Evolutionary conservation across 306 rosid species (phyloP).

Genomic region (Adenanthera pavonina): DNA sequence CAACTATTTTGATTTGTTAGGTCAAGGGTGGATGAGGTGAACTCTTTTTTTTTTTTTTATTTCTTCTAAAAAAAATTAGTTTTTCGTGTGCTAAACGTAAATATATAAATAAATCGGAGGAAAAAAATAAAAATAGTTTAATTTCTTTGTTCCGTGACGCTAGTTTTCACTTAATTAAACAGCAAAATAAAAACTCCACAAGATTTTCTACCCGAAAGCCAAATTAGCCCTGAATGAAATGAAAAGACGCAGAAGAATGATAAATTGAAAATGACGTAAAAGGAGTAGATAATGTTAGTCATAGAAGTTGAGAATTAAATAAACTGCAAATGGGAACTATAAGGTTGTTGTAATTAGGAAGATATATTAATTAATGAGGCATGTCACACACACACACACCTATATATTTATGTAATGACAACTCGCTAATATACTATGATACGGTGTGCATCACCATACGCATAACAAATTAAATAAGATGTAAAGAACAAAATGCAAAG

Average conservation of each 20-base stretch:
- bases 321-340: constrained; percentile 1
- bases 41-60: neutral
- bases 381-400: constrained; percentile 9
- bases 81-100: too few species aligned
- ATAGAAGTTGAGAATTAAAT: neutral
- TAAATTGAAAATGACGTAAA: constrained; percentile 34
- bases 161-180: too few species aligned
- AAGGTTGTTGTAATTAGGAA: neutral
- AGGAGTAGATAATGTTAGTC: constrained; percentile 34
- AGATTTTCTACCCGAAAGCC: neutral
- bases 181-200: neutral
- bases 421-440: constrained; percentile 27
- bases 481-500: neutral
- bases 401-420: constrained; percentile 28
- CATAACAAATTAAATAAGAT: constrained; percentile 21
- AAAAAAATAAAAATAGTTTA: too few species aligned
- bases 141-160: too few species aligned
- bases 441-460: constrained; percentile 25
- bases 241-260: neutral
- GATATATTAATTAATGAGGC: neutral
- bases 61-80: too few species aligned
- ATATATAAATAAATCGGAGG: too few species aligned
- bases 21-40: neutral
- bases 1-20: neutral
- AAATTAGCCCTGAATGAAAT: neutral